phyloP scores from a whole-genome alignment of 2,329 filamentous ascomycete species.

The Claviceps monticola region DNA sequence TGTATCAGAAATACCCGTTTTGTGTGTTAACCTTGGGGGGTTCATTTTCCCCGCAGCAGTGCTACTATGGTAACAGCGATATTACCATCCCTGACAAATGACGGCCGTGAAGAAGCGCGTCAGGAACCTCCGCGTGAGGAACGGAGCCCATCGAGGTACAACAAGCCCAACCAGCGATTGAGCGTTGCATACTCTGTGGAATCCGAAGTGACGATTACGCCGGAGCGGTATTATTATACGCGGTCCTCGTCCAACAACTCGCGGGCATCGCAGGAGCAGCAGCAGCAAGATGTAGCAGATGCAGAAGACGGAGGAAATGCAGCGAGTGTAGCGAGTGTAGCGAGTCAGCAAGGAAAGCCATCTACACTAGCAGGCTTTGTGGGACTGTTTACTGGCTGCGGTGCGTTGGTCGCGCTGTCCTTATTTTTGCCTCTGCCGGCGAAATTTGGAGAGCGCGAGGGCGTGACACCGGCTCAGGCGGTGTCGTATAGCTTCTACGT shows the following conservation, averaged over 20 bases:
- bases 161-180: constrained; percentile 33
- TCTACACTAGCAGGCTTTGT: constrained; percentile 71
- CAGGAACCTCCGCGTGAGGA: neutral
- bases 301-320: too few species aligned
- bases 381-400: constrained; percentile 82
- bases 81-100: constrained; percentile 56
- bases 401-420: constrained; percentile 69
- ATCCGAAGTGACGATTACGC: constrained; percentile 64
- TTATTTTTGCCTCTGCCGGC: constrained; percentile 82
- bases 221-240: constrained; percentile 35
- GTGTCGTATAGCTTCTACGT: constrained; percentile 80
- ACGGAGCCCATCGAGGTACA: constrained; percentile 13
- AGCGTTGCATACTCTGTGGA: constrained; percentile 54
- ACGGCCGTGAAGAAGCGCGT: constrained; percentile 18
- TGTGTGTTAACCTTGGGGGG: neutral
- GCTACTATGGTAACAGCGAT: constrained; percentile 97
- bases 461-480: constrained; percentile 58
- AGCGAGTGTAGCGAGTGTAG: constrained; percentile 8
- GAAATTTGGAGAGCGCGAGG: constrained; percentile 55
- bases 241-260: constrained; percentile 19
- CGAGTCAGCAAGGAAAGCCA: constrained; percentile 28
- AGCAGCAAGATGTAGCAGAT: constrained; percentile 9
- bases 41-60: constrained; percentile 17
- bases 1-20: neutral
- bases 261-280: constrained; percentile 4